Percentiles rank a stretch among this genome's conserved stretches.
Conservation (phyloP, 495 filamentous ascomycete genomes). For the Neurospora sp. region DNA sequence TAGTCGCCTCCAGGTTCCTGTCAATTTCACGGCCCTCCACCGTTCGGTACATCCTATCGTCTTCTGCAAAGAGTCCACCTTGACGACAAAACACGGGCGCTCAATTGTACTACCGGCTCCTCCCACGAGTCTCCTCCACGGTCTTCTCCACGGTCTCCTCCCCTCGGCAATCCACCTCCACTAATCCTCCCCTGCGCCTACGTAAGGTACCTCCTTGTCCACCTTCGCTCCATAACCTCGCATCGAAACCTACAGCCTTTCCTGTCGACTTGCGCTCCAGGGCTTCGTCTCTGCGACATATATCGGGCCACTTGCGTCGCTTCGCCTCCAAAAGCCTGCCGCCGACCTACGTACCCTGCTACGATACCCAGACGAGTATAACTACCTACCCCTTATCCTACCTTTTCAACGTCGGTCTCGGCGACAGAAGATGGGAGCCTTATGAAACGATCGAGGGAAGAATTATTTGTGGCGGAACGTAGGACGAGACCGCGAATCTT, state of each 20-base stretch:
- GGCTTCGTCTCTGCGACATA: not conserved
- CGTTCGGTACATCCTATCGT: not conserved
- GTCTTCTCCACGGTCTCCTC: not conserved
- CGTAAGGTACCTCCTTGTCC: not conserved
- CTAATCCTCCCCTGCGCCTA: not conserved
- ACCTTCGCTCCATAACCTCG: not conserved
- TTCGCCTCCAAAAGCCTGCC: not conserved
- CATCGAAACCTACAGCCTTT: not conserved
- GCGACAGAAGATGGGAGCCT: not conserved
- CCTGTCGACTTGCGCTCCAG: not conserved
- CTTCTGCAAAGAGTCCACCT: not conserved
- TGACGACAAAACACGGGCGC: not conserved
- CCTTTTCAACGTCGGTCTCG: not conserved
- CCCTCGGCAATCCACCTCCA: not conserved
- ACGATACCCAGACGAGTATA: not conserved
- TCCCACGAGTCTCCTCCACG: not conserved
- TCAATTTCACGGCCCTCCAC: not conserved
- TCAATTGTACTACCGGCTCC: not conserved
- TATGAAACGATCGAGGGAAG: not conserved
- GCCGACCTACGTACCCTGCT: not conserved
- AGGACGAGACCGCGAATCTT: not conserved
- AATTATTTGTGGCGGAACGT: not conserved
- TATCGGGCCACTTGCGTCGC: not conserved
- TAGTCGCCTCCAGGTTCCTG: not conserved
- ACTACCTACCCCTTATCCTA: not conserved